These are phyloP conservation scores for Collybia sp. DNA, from an alignment of 768 basidiomycete species.

Conservation along the genomic window DNA sequence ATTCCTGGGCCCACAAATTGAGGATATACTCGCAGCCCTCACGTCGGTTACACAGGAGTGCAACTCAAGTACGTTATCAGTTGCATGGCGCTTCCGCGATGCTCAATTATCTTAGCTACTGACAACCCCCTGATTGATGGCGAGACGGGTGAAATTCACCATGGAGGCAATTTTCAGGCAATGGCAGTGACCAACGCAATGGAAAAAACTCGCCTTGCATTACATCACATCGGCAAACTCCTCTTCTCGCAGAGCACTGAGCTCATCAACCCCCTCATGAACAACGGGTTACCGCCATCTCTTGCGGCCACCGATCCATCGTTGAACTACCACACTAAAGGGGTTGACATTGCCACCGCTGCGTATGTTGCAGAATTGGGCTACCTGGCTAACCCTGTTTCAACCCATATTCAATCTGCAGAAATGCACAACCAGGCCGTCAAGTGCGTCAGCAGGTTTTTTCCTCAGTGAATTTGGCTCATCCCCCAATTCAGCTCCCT, in stretches of 20 bases:
- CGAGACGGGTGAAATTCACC: constrained; percentile 59
- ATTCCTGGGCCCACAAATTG: constrained; percentile 83
- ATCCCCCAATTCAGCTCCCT: constrained; percentile 30
- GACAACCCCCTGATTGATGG: constrained; percentile 84
- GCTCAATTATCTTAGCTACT: constrained; percentile 47
- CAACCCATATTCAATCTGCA: constrained; percentile 79
- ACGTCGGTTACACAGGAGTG: constrained; percentile 68
- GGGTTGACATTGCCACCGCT: constrained; percentile 79
- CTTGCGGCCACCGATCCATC: constrained; percentile 78
- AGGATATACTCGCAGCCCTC: constrained; percentile 66
- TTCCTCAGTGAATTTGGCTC: neutral
- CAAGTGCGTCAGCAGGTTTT: constrained; percentile 49
- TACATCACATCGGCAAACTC: constrained; percentile 69
- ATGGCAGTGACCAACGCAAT: constrained; percentile 82
- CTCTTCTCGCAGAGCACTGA: constrained; percentile 67
- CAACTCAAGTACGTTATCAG: constrained; percentile 62
- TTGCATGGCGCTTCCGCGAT: neutral
- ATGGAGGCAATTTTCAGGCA: constrained; percentile 90
- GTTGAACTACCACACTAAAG: constrained; percentile 80
- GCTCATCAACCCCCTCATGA: constrained; percentile 71
- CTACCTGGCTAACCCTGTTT: constrained; percentile 78
- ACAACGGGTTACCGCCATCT: constrained; percentile 78
- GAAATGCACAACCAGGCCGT: constrained; percentile 94
- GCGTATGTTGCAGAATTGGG: constrained; percentile 83
- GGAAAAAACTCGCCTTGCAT: constrained; percentile 77